Conservation (phyloP, 1,284 basidiomycete genomes). For the Austroboletus olivaceoglutinosus region DNA sequence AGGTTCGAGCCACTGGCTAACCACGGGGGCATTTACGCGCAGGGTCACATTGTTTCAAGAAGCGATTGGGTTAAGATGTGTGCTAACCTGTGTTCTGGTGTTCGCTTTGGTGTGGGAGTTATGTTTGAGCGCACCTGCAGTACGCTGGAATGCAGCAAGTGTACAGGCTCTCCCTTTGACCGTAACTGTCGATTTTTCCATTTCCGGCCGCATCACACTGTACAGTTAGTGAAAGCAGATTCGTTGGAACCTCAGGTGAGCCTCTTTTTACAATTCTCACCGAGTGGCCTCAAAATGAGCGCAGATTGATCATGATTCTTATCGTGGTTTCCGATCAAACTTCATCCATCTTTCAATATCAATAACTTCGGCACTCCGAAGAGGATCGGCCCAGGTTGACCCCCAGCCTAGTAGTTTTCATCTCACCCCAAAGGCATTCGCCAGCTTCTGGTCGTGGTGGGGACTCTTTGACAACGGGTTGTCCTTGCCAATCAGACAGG, state of each 20-base stretch:
- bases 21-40: slow-evolving; percentile 14
- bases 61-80: slow-evolving; percentile 56
- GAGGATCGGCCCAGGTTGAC: slow-evolving; percentile 21
- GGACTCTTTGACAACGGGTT: slow-evolving; percentile 78
- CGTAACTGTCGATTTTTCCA: slow-evolving; percentile 80
- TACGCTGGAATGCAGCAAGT: slow-evolving; percentile 65
- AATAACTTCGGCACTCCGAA: slow-evolving; percentile 60
- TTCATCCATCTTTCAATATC: slow-evolving; percentile 94
- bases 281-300: slow-evolving; percentile 1
- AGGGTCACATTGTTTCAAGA: slow-evolving; percentile 21
- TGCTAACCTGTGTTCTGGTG: slow-evolving; percentile 83
- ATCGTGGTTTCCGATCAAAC: slow-evolving; percentile 87
- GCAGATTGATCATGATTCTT: slow-evolving; percentile 72
- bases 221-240: slow-evolving; percentile 60
- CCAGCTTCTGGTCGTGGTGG: slow-evolving; percentile 95
- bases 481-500: slow-evolving; percentile 86
- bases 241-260: slow-evolving; percentile 51
- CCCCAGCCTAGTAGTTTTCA: slow-evolving; percentile 71
- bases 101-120: slow-evolving; percentile 90
- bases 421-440: slow-evolving; percentile 82
- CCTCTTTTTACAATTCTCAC: not conserved
- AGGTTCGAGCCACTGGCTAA: slow-evolving; percentile 23
- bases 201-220: slow-evolving; percentile 82
- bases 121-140: slow-evolving; percentile 81
- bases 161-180: slow-evolving; percentile 66